Conservation (phyloP, 768 basidiomycete species). For the Pleurotus tuber-regium region DNA sequence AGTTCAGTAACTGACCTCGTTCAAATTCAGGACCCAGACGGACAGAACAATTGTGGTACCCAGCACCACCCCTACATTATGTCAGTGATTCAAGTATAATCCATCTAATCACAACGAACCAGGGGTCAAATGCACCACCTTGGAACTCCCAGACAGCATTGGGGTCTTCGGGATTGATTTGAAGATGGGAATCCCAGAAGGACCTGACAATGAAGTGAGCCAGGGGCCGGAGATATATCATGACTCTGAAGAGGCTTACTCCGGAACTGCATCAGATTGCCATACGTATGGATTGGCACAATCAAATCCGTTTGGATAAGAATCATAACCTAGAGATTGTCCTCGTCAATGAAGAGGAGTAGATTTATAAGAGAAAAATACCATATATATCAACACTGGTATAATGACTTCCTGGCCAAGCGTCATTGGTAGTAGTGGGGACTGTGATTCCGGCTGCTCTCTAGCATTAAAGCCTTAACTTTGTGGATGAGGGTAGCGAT, state of each 20-base stretch:
- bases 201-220: conserved; percentile 21
- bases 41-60: conserved; percentile 30
- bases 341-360: background rate
- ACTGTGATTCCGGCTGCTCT: conserved; percentile 41
- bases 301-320: conserved; percentile 55
- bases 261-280: conserved; percentile 40
- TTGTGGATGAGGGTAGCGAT: background rate
- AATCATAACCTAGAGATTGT: conserved; percentile 33
- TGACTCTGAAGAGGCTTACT: conserved; percentile 27
- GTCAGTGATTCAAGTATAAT: too few relatives aligned
- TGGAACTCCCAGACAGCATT: conserved; percentile 46
- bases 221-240: too few relatives aligned
- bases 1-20: conserved; percentile 28
- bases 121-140: conserved; percentile 52
- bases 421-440: conserved; percentile 47
- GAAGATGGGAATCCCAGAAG: conserved; percentile 37
- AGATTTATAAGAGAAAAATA: conserved; percentile 16
- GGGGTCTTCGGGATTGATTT: conserved; percentile 32
- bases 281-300: conserved; percentile 47
- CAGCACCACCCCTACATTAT: conserved; percentile 36
- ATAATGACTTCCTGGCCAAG: conserved; percentile 43
- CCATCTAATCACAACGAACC: too few relatives aligned
- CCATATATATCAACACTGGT: conserved; percentile 49
- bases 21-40: conserved; percentile 42
- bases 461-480: conserved; percentile 20